Percentiles rank a stretch among this genome's conserved stretches.
Conservation (phyloP, 1,284 basidiomycete genomes). For the Cryptococcus depauperatus region DNA sequence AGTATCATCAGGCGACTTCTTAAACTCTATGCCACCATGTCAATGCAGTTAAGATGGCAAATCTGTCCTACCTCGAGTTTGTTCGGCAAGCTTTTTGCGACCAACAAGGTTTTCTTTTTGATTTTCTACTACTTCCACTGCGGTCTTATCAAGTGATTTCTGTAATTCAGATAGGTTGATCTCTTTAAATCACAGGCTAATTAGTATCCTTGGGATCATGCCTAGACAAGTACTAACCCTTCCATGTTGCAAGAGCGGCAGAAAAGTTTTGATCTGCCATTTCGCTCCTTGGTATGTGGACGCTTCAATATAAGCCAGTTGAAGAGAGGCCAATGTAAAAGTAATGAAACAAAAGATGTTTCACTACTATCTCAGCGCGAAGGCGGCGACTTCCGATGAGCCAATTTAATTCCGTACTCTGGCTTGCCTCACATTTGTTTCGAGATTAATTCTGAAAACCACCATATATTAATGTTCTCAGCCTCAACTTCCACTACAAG, state of each 20-base stretch:
- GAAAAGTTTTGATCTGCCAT: slow-evolving; percentile 59
- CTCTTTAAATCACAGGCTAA: slow-evolving; percentile 49
- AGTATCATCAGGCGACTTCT: slow-evolving; percentile 71
- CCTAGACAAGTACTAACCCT: slow-evolving; percentile 51
- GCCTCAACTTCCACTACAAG: slow-evolving; percentile 16
- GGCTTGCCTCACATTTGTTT: too few relatives aligned
- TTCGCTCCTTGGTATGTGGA: too few relatives aligned
- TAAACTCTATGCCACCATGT: slow-evolving; percentile 63
- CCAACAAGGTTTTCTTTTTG: slow-evolving; percentile 92
- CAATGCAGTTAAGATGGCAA: neutral
- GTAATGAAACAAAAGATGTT: too few relatives aligned
- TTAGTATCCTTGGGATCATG: neutral
- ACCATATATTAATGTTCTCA: slow-evolving; percentile 21
- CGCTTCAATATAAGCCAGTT: too few relatives aligned
- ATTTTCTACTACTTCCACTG: slow-evolving; percentile 90
- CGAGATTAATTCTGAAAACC: too few relatives aligned
- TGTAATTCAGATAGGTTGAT: slow-evolving; percentile 85
- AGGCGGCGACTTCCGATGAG: too few relatives aligned
- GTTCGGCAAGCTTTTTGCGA: slow-evolving; percentile 84
- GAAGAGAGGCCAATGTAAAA: too few relatives aligned
- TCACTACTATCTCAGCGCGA: too few relatives aligned
- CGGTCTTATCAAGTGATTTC: slow-evolving; percentile 79
- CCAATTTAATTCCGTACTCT: neutral
- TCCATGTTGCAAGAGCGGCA: slow-evolving; percentile 76
- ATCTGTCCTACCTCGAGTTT: slow-evolving; percentile 66